Evolutionary conservation across 345 rosid species (phyloP), one percentile per base, ranked within the genome.

Genomic region (Schrenkiella parvula): DNA sequence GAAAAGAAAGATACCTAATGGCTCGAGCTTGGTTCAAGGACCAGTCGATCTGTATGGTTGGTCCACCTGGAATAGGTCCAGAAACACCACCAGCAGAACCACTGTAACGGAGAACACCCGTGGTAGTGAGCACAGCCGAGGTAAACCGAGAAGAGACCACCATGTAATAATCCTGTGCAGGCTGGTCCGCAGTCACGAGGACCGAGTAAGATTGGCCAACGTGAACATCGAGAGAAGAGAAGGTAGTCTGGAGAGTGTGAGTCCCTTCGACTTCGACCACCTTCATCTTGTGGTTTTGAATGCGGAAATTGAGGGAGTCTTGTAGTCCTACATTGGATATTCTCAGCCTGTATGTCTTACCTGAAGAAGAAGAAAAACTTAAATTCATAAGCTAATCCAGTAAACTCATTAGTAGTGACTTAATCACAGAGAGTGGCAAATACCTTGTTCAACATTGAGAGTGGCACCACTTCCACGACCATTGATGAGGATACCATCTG

Each of bases 1-100:
- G 8, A 31, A 38, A 3, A 35, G 13, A 53, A 42, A 32, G 41
- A 13, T 68, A 86, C 96, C 97, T 91, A 60, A 95, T 89, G 61
- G 95, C 85, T 42, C 96, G 95, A 26, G 99, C 99, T 76, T 91
- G 96, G 81, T 91, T 91, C 51, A 95, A 80, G 25, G 99, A 95
- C 97, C 97, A 95, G 77, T 91, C 83, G 14, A 90, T 55, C 41
- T 88, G 89, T 66, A 77, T 80, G 70, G 99, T 95, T 0, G 99
- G 99, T 39, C 97, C 99, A 52, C 96, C 96, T 0, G 99, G 99
- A 53, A 78, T 79, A 15, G 89, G 91, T 46, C 97, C 95, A 14
- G 95, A 86, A 56, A 88, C 93, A 3, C 64, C 79, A 53, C 87
- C 88, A 6, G 86, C 93, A 3, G 99, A 91, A 73, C 87, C 87